Conservation (phyloP, 2,329 filamentous ascomycete genomes). For the Drechmeria coniospora region DNA sequence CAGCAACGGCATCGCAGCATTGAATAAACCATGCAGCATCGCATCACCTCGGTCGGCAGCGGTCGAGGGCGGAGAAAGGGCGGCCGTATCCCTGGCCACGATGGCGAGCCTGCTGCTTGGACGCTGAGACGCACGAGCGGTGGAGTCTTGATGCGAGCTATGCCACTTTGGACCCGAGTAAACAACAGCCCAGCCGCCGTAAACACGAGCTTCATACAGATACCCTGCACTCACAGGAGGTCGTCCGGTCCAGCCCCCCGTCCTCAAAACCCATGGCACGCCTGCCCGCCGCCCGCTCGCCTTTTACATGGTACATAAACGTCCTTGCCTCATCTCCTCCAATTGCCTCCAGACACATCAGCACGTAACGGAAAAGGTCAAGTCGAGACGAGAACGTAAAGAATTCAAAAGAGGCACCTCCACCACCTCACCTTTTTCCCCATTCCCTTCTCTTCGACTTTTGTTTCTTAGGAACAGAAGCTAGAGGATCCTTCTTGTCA, state of each 20-base stretch:
- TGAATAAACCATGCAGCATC: too few species aligned
- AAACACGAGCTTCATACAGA: constrained; percentile 10
- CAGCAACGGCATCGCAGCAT: too few species aligned
- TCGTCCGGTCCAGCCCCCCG: constrained; percentile 16
- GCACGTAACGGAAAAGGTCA: constrained; percentile 9
- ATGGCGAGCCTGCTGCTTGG: constrained; percentile 1
- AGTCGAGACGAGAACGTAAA: constrained; percentile 20
- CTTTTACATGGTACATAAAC: too few species aligned
- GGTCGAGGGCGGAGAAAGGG: too few species aligned
- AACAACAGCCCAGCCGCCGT: constrained; percentile 10
- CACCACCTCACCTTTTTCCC: constrained; percentile 13
- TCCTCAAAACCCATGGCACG: constrained; percentile 24
- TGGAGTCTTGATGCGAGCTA: constrained; percentile 9
- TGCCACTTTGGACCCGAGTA: constrained; percentile 10
- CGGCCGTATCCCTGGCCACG: too few species aligned
- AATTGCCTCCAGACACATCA: constrained; percentile 23
- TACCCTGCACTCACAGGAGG: constrained; percentile 8
- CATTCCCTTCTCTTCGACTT: constrained; percentile 26
- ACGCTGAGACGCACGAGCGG: constrained; percentile 5
- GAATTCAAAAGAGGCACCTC: constrained; percentile 18
- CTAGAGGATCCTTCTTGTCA: constrained; percentile 53
- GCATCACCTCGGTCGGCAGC: too few species aligned
- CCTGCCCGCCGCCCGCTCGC: constrained; percentile 15
- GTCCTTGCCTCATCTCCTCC: constrained; percentile 20
- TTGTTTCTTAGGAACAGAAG: constrained; percentile 44